phyloP scores from a whole-genome alignment of 371 early-diverging fungal species.

The Haplosporangium sp. region DNA sequence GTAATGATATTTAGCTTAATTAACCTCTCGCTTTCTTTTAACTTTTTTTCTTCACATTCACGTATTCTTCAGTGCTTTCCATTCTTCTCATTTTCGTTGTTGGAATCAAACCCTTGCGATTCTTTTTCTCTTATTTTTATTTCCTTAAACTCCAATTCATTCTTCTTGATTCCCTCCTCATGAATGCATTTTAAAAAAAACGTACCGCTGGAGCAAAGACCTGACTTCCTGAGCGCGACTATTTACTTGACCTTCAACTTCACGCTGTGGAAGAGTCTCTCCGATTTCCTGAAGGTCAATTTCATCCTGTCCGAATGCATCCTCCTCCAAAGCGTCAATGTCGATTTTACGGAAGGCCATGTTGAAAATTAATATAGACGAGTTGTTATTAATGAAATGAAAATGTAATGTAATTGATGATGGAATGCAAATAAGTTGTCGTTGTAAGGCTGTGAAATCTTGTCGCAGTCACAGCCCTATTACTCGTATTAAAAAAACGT shows the following conservation, averaged over 20 bases:
- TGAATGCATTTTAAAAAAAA: background rate
- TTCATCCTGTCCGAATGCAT: conserved; percentile 77
- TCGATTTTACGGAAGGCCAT: conserved; percentile 81
- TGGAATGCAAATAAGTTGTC: no score
- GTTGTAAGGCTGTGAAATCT: no score
- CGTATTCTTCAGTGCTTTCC: no score
- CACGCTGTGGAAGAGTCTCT: conserved; percentile 59
- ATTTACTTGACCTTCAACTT: conserved; percentile 68
- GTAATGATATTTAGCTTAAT: background rate
- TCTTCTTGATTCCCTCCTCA: no score
- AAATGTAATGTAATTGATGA: no score
- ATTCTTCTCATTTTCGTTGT: no score
- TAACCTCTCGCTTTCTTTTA: no score
- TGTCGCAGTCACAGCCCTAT: no score
- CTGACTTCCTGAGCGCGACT: conserved; percentile 74
- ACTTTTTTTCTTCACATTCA: no score
- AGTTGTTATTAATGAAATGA: no score
- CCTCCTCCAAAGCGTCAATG: conserved; percentile 88
- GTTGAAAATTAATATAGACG: background rate
- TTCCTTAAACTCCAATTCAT: background rate
- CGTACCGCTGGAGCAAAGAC: conserved; percentile 59
- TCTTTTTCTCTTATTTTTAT: background rate
- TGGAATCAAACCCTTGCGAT: no score
- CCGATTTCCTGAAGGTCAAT: conserved; percentile 62
- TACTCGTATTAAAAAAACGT: no score